Percentiles rank a stretch among this genome's conserved stretches.
Conservation (phyloP, 2,329 filamentous ascomycete genomes). For the Alternaria arbusti region DNA sequence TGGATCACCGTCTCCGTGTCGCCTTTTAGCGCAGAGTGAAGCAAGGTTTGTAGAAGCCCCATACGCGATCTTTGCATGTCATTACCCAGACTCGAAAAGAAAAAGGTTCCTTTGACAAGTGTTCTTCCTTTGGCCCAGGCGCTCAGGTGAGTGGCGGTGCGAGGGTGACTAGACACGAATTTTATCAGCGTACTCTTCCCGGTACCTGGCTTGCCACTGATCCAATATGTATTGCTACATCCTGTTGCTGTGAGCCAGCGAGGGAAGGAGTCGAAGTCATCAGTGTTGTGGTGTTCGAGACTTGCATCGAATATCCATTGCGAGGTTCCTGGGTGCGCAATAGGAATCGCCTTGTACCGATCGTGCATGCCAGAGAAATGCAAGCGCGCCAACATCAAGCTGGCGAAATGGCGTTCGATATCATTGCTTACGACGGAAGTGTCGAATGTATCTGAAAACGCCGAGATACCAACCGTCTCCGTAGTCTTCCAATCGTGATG, state of each 20-base stretch:
- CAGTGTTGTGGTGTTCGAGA: not conserved
- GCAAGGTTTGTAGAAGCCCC: not conserved
- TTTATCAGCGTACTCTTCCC: constrained; percentile 58
- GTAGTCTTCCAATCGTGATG: not conserved
- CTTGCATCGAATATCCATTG: constrained; percentile 11
- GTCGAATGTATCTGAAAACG: not conserved
- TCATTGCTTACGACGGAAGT: not conserved
- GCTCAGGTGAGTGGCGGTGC: not conserved
- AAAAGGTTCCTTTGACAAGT: constrained; percentile 26
- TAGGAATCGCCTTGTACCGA: constrained; percentile 9
- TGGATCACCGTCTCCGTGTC: not conserved
- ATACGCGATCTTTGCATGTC: not conserved
- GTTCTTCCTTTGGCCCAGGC: constrained; percentile 43
- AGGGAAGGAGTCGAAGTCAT: constrained; percentile 9
- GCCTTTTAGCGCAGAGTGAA: not conserved
- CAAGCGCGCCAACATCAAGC: not conserved
- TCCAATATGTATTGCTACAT: constrained; percentile 34
- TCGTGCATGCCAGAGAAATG: constrained; percentile 3
- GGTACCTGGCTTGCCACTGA: constrained; percentile 55
- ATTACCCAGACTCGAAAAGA: constrained; percentile 40
- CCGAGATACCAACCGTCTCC: not conserved
- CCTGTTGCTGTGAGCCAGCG: constrained; percentile 17
- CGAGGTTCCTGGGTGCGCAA: constrained; percentile 9
- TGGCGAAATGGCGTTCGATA: not conserved
- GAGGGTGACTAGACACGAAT: constrained; percentile 16